phyloP scores from a whole-genome alignment of 441 rosid genomes.

The Pelargonium cotyledonis region DNA sequence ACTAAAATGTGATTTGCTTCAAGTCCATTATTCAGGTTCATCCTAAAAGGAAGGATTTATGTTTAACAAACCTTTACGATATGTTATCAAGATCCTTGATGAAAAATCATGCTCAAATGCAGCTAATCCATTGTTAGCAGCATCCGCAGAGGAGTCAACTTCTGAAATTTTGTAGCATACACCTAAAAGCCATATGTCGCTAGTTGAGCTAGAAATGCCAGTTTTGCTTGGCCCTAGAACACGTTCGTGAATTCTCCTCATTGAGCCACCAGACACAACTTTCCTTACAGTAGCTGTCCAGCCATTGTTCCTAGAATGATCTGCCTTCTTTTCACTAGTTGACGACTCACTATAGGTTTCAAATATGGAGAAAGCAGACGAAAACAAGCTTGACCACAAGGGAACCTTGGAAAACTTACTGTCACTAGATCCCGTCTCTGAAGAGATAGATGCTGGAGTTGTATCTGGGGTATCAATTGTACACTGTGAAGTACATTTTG shows the following conservation, averaged over 20 bases:
- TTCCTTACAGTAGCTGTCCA: slow-evolving; percentile 70
- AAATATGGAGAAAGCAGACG: slow-evolving; percentile 62
- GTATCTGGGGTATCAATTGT: slow-evolving; percentile 26
- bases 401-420: slow-evolving; percentile 39
- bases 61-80: slow-evolving; percentile 65
- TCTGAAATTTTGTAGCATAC: slow-evolving; percentile 57
- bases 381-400: slow-evolving; percentile 57
- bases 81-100: slow-evolving; percentile 66
- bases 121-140: slow-evolving; percentile 35
- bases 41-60: neutral
- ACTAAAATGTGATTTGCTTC: neutral
- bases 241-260: slow-evolving; percentile 81
- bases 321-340: slow-evolving; percentile 34
- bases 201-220: slow-evolving; percentile 54
- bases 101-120: slow-evolving; percentile 66
- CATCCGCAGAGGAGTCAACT: slow-evolving; percentile 34
- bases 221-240: slow-evolving; percentile 62
- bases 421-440: slow-evolving; percentile 41
- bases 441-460: slow-evolving; percentile 38
- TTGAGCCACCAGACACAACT: slow-evolving; percentile 62
- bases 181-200: slow-evolving; percentile 87
- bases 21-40: neutral
- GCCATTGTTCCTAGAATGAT: slow-evolving; percentile 40
- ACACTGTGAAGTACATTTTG: slow-evolving; percentile 43
- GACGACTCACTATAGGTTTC: slow-evolving; percentile 45